Base-by-base conservation (phyloP, 2,329 filamentous ascomycete species). In the Penicillium sp. region DNA sequence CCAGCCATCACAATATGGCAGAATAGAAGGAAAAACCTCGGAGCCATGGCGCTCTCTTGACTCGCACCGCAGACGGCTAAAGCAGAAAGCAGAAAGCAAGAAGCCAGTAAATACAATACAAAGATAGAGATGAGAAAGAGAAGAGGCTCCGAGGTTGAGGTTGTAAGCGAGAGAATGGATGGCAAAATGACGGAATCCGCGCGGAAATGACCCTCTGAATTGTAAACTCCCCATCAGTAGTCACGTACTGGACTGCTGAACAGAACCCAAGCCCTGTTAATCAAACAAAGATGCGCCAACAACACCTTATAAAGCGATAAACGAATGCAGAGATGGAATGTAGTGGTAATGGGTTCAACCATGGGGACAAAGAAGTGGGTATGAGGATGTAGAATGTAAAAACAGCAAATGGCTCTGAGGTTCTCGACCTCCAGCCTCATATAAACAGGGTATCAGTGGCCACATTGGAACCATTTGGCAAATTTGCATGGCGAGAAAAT, bases 51-150 rank as follows among this genome's bases (percentile, higher is more conserved):
- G 29, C 36, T 40, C 32, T 48, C 40, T 40, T 20, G 14, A 34
- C 14, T 37, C 28, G 45, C 35, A 43, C 42, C 46, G 37, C 40
- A 18, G 22, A 29, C 36, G 44, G 44, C 20, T 49, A 38, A 41
- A 41, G 18, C 42, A 47, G 46, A 38, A 41, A 41, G 18, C 42
- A 47, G 46, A 40, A 47, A 41, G 36, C 20, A 39, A 35, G 44
- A 52, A 53, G 47, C 44, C 51, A 60, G 59, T 62, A 63, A 59
- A 56, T 65, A 63, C 63, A 65, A 57, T 65, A 64, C 59, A 62
- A 49, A 52, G 50, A 56, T 56, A 38, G 48, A 51, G 56, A 53
- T 35, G 50, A 49, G 47, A 46, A 24, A 49, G 27, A 42, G 20
- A 40, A 32, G 24, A 26, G 35, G 18, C 37, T 40, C 36, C 38